Percentiles rank a stretch among this genome's conserved stretches.
phyloP scores from a whole-genome alignment of 371 early-diverging fungal genomes.

The Neoconidiobolus thromboides region DNA sequence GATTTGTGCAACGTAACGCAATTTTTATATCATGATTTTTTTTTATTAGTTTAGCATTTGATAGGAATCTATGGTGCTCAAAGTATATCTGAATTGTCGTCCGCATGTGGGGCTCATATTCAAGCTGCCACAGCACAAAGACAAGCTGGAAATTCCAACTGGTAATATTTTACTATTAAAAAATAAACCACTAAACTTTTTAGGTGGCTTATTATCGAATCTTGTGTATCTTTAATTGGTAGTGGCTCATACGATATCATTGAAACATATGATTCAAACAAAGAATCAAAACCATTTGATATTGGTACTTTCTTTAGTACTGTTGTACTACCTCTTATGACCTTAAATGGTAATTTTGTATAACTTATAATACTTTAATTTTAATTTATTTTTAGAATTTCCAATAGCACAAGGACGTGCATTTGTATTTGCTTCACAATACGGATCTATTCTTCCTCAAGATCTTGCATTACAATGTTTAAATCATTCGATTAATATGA shows the following conservation, averaged over 20 bases:
- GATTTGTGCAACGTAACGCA: constrained; percentile 38
- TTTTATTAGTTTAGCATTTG: constrained; percentile 13
- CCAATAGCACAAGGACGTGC: constrained; percentile 28
- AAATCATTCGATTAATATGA: constrained; percentile 43
- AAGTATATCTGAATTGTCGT: constrained; percentile 18
- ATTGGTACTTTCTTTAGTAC: constrained; percentile 48
- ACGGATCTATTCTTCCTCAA: constrained; percentile 48
- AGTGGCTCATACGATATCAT: constrained; percentile 33
- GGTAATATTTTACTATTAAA: constrained; percentile 14
- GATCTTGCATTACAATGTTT: constrained; percentile 47
- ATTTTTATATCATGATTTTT: background rate
- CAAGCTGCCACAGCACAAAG: constrained; percentile 29
- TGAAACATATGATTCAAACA: constrained; percentile 16
- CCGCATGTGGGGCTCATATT: constrained; percentile 29
- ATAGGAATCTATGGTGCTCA: constrained; percentile 33
- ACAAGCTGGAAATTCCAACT: constrained; percentile 23
- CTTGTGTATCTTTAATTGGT: constrained; percentile 45
- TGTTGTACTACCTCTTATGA: constrained; percentile 49
- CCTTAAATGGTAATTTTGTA: constrained; percentile 20
- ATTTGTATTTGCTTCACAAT: constrained; percentile 66
- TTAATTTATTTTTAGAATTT: constrained; percentile 18
- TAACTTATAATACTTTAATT: background rate
- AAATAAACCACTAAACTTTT: constrained; percentile 5
- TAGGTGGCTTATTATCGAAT: constrained; percentile 75
- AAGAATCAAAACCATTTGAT: constrained; percentile 28